A percentile compares a stretch with the other conserved stretches of the same genome.
These are phyloP conservation scores for Cyclotella atomus DNA, from an alignment of 108 stramenopile species.

Conservation along the genomic window DNA sequence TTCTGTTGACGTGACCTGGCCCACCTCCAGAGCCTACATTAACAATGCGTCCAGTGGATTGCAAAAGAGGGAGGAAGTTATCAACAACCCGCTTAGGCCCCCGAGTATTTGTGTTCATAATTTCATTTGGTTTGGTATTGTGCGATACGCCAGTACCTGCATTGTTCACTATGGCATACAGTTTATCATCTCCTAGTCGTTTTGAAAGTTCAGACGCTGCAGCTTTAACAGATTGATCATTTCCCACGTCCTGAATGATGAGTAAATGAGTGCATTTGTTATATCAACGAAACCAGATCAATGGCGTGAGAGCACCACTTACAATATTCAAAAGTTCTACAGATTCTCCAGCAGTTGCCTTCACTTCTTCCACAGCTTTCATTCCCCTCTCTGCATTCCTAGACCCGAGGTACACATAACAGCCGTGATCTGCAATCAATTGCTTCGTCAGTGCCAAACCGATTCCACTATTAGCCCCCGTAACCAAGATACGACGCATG, in stretches of 20 bases:
- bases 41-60: conserved; percentile 58
- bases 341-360: conserved; percentile 37
- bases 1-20: conserved; percentile 39
- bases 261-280: neutral
- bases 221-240: conserved; percentile 48
- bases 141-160: conserved; percentile 62
- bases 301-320: neutral
- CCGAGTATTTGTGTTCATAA: conserved; percentile 62
- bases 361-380: conserved; percentile 58
- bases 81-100: conserved; percentile 67
- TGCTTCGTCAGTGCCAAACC: conserved; percentile 63
- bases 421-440: conserved; percentile 55
- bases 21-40: conserved; percentile 67
- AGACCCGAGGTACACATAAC: conserved; percentile 62
- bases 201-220: conserved; percentile 48
- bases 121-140: conserved; percentile 30
- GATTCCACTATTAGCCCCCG: conserved; percentile 68
- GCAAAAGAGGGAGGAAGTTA: conserved; percentile 46
- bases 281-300: no score
- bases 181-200: conserved; percentile 28
- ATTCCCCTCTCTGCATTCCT: conserved; percentile 46
- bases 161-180: conserved; percentile 75
- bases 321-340: conserved; percentile 61
- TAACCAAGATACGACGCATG: conserved; percentile 42
- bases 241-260: conserved; percentile 41